phyloP scores from a whole-genome alignment of 2,329 filamentous ascomycete genomes.

The Penicillium carneum region DNA sequence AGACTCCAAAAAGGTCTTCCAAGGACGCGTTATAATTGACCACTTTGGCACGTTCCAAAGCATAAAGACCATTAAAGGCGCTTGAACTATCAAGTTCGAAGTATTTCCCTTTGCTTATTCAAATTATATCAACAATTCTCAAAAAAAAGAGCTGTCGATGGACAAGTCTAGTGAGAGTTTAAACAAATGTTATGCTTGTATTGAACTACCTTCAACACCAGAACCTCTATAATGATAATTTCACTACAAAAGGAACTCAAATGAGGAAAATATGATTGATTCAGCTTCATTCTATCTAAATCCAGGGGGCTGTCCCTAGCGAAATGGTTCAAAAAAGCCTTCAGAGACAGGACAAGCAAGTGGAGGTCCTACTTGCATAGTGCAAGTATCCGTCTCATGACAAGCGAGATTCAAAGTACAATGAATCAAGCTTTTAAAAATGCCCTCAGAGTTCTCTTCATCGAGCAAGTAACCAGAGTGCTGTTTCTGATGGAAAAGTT shows the following conservation, averaged over 20 bases:
- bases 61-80: no score
- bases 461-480: neutral
- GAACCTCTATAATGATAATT: neutral
- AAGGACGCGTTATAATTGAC: no score
- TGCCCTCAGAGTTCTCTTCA: constrained; percentile 9
- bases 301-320: neutral
- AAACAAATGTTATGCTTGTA: no score
- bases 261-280: neutral
- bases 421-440: neutral
- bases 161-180: no score
- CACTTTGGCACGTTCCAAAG: no score
- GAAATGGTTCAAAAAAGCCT: neutral
- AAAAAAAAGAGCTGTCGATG: no score
- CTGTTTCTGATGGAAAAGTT: constrained; percentile 9
- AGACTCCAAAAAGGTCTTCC: no score
- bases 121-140: no score
- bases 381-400: neutral
- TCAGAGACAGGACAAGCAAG: neutral
- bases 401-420: constrained; percentile 1
- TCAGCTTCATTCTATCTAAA: neutral
- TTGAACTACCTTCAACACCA: no score
- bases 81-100: no score
- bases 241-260: neutral
- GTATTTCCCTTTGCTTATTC: no score
- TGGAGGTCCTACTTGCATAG: neutral